Evolutionary conservation across 805 yeast genomes (phyloP).

Genomic region (Teunomyces funiuensis): DNA sequence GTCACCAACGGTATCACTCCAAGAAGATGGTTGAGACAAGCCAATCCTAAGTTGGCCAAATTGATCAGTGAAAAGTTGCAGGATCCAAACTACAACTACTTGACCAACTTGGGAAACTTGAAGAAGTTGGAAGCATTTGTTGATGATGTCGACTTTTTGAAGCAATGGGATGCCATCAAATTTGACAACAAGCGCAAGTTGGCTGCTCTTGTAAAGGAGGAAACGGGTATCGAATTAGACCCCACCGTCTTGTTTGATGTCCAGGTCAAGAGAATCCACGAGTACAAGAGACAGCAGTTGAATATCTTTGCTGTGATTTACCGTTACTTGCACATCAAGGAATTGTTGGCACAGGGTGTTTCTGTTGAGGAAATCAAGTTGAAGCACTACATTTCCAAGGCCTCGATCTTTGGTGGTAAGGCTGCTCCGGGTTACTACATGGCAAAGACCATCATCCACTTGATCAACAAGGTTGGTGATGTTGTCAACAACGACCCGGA

Average conservation of each 20-base stretch:
- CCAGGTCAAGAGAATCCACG: slow-evolving; percentile 94
- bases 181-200: slow-evolving; percentile 64
- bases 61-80: slow-evolving; percentile 73
- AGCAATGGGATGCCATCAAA: slow-evolving; percentile 72
- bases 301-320: slow-evolving; percentile 87
- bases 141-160: slow-evolving; percentile 67
- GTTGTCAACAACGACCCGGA: slow-evolving; percentile 79
- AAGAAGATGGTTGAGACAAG: slow-evolving; percentile 93
- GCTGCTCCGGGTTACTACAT: slow-evolving; percentile 97
- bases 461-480: slow-evolving; percentile 76
- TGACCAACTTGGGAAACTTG: slow-evolving; percentile 66
- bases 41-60: slow-evolving; percentile 78
- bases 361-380: slow-evolving; percentile 51
- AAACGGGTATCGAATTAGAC: slow-evolving; percentile 67
- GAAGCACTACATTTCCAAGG: slow-evolving; percentile 68
- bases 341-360: slow-evolving; percentile 52
- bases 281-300: slow-evolving; percentile 92
- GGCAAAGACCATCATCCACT: slow-evolving; percentile 87
- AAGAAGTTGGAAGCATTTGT: slow-evolving; percentile 65
- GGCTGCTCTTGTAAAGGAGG: slow-evolving; percentile 62
- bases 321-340: slow-evolving; percentile 76
- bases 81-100: slow-evolving; percentile 59
- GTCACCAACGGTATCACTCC: slow-evolving; percentile 96
- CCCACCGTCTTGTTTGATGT: slow-evolving; percentile 79
- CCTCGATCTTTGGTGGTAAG: slow-evolving; percentile 87